phyloP scores from a whole-genome alignment of 2,329 filamentous ascomycete genomes.

The Aspergillus versicolor region DNA sequence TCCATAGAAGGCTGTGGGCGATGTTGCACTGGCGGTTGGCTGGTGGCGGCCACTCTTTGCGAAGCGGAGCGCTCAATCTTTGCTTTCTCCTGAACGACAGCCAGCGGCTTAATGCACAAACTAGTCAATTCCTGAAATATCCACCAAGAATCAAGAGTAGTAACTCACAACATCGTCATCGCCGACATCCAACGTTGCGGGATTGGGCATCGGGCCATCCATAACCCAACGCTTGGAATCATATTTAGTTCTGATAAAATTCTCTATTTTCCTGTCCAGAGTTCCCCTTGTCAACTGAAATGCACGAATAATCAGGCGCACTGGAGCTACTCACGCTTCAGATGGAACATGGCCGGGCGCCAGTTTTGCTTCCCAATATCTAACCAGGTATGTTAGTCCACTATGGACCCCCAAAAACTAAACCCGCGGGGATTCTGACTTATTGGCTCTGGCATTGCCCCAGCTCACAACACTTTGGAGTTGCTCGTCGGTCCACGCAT shows the following conservation, averaged over 20 bases:
- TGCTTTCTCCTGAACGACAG: conserved; percentile 68
- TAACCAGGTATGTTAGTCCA: conserved; percentile 27
- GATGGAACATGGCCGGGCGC: conserved; percentile 88
- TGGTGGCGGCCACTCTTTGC: conserved; percentile 46
- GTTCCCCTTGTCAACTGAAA: background rate
- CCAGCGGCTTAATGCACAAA: conserved; percentile 53
- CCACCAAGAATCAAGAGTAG: background rate
- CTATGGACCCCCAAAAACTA: background rate
- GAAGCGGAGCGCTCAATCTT: conserved; percentile 63
- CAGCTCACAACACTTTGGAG: conserved; percentile 89
- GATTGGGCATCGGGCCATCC: conserved; percentile 92
- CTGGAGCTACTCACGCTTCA: conserved; percentile 60
- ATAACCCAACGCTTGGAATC: conserved; percentile 99
- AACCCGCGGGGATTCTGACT: conserved; percentile 51
- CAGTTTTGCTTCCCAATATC: conserved; percentile 93
- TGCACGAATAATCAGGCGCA: background rate
- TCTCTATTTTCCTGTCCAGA: conserved; percentile 79
- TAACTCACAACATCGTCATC: conserved; percentile 77
- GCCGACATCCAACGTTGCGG: conserved; percentile 80
- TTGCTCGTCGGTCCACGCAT: conserved; percentile 98
- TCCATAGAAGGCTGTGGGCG: conserved; percentile 61
- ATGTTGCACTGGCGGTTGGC: conserved; percentile 44
- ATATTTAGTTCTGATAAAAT: conserved; percentile 99
- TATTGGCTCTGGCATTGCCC: conserved; percentile 96
- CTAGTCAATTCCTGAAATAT: conserved; percentile 2